phyloP scores from a whole-genome alignment of 352 stramenopile species.

The Pythium coloratum region DNA sequence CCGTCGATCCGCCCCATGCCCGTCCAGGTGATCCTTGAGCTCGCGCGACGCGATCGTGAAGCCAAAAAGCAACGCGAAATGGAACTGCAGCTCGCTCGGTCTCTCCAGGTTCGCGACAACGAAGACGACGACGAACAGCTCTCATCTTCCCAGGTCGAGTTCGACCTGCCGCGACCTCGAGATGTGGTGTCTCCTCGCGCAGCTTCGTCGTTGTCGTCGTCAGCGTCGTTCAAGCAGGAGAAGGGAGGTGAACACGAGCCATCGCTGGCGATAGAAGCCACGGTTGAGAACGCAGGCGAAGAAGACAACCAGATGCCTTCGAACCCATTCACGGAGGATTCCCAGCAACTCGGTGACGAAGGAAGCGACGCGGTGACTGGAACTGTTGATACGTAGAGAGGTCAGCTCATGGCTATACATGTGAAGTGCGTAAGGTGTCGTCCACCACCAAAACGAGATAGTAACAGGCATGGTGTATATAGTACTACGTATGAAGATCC shows the following conservation, averaged over 20 bases:
- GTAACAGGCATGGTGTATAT: not conserved
- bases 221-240: not conserved
- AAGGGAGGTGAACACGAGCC: not conserved
- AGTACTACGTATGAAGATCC: conserved; percentile 2
- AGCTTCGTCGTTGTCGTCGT: not conserved
- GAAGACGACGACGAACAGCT: conserved; percentile 8
- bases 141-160: conserved; percentile 12
- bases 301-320: not conserved
- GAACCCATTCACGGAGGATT: not conserved
- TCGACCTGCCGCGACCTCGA: conserved; percentile 19
- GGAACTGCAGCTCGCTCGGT: conserved; percentile 43
- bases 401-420: not conserved
- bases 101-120: conserved; percentile 21
- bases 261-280: not conserved
- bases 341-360: not conserved
- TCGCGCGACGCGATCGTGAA: conserved; percentile 52
- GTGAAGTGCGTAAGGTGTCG: not conserved
- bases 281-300: not conserved
- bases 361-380: not conserved
- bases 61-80: conserved; percentile 30
- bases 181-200: not conserved
- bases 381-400: not conserved
- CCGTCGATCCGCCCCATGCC: conserved; percentile 47
- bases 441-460: not conserved
- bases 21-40: conserved; percentile 55